Evolutionary conservation across 345 rosid genomes (phyloP), one percentile per base, ranked within the genome.

Genomic region (Anastatica hierochuntica): DNA sequence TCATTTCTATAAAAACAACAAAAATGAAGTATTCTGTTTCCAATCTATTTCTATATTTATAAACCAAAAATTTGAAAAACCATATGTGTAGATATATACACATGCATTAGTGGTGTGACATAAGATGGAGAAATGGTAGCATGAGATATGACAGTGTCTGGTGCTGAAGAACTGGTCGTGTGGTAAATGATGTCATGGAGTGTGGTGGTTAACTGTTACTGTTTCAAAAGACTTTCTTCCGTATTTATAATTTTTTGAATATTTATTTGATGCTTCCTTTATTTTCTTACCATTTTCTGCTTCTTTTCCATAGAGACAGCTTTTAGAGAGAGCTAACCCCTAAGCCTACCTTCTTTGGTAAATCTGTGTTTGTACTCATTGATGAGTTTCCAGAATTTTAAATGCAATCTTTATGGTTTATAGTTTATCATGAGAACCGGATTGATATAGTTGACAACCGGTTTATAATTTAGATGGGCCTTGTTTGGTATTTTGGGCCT

Each of bases 161-260:
- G 69, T 34, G 55, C 40, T 24, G 45, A 42, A 36, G 70, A 58
- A 58, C 60, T n/a, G n/a, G n/a, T n/a, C n/a, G n/a, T n/a, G 47
- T 66, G 49, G 60, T 66, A 51, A 66, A 66, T 66, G 71, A 66
- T 16, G 9, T 58, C 64, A 66, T 58, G 70, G 54, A 26, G 44
- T 58, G 65, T 58, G 47, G 71, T 58, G 60, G 65, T 66, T 66
- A 52, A 66, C 54, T 66, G 70, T 66, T 65, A 56, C 64, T 49
- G 64, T 43, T 43, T 30, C 14, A 18, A 36, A 43, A 43, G 19
- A 19, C 24, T 12, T 37, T 3, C 31, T 3, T 31, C 29, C 37
- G n/a, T n/a, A n/a, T n/a, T n/a, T n/a, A n/a, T n/a, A n/a, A n/a
- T n/a, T n/a, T 54, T 29, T 2, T 16, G 11, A n/a, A n/a, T n/a